Evolutionary conservation across 495 filamentous ascomycete genomes (phyloP).

Genomic region (Chaetomium fimeti): DNA sequence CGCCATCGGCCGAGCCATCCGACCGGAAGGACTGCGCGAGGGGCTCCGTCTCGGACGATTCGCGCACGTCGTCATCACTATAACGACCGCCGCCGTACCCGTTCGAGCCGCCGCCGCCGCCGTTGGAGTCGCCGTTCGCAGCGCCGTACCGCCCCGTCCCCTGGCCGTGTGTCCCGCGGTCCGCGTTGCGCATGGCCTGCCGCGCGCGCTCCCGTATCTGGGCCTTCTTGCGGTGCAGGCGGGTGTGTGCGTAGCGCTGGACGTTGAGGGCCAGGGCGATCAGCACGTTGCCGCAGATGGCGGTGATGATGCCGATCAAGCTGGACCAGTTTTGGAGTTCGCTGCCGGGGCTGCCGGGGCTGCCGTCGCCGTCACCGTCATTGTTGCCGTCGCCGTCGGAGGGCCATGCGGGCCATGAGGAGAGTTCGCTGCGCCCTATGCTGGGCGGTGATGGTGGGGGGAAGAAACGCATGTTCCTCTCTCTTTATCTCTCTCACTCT

Average conservation of each 20-base stretch:
- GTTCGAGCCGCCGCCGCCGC: conserved; percentile 37
- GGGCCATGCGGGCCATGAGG: conserved; percentile 9
- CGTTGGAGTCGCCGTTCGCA: conserved; percentile 13
- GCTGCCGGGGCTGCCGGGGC: conserved; percentile 42
- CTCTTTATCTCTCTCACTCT: too few relatives aligned
- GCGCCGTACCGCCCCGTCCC: conserved; percentile 31
- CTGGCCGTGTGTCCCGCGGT: conserved; percentile 21
- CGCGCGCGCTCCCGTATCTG: conserved; percentile 52
- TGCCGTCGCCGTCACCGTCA: background rate
- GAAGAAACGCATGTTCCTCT: conserved; percentile 25
- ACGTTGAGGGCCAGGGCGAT: conserved; percentile 96
- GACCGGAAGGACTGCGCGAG: conserved; percentile 50
- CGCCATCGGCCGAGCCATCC: conserved; percentile 39
- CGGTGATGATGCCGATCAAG: conserved; percentile 89
- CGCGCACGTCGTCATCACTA: conserved; percentile 34
- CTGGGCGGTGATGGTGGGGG: background rate
- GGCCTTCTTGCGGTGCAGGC: conserved; percentile 53
- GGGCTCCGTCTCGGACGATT: conserved; percentile 48
- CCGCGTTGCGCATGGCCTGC: conserved; percentile 39
- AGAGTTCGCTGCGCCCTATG: background rate
- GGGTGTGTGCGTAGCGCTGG: conserved; percentile 91
- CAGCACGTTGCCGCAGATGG: conserved; percentile 85
- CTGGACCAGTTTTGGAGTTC: conserved; percentile 78
- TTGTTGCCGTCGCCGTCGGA: conserved; percentile 9
- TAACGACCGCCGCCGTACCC: conserved; percentile 28